Base-by-base conservation (phyloP, 2,329 filamentous ascomycete species). In the Colletotrichum echinochloae region DNA sequence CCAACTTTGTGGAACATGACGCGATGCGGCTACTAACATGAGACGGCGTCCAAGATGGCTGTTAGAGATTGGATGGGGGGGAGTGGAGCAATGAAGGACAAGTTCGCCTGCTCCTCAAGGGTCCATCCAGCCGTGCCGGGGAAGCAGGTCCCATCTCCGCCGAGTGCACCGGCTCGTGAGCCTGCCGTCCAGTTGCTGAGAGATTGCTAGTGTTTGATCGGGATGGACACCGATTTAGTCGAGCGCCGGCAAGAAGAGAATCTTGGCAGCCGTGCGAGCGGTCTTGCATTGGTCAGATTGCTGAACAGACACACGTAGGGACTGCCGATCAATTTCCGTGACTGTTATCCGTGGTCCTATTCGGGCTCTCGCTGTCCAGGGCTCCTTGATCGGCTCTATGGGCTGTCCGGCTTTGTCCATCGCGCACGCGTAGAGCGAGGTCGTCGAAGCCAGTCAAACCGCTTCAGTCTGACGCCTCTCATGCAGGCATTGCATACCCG, bases 31-130 rank as follows among this genome's bases (percentile, higher is more conserved):
- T 39, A 48, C 64, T 70, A 70, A 62, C 28, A 52, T 54, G 63
- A 67, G 67, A 70, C 64, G 67, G 67, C 64, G 56, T 67, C 57
- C 39, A 37, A 49, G 44, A n/a, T 61, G 66, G 59, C 28, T 49
- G 44, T 48, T 16, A 60, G 37, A 62, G 51, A 52, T 62, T 67
- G 51, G 64, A 67, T 33, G 51, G 51, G 67, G 30, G 26, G 44
- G 37, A 16, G 57, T 61, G 41, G 57, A 26, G 59, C 33, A 59
- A 18, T 20, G 46, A 59, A 18, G 68, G 67, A 54, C 23, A n/a
- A 54, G 64, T 59, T 63, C 46, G 64, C 51, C 64, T 57, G 67
- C 64, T 57, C 30, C 37, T 30, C 67, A 70, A 35, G 67, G 67
- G n/a, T n/a, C n/a, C n/a, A n/a, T 59, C 64, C 56, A 48, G 65